These are phyloP conservation scores for Boletus subcaerulescens DNA, from an alignment of 768 basidiomycete species.

Conservation along the genomic window DNA sequence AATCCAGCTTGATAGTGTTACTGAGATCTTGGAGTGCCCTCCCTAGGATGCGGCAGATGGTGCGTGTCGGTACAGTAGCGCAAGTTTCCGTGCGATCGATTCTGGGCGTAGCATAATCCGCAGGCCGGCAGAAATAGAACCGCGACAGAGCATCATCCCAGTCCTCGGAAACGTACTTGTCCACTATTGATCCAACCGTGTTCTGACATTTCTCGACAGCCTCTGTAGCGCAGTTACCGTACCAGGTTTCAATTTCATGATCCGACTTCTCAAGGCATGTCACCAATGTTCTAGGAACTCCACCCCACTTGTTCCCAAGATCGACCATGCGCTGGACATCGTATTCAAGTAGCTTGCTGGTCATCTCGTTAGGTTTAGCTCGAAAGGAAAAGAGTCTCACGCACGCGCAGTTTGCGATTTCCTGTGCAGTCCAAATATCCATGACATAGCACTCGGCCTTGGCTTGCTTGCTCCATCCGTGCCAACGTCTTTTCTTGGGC, in stretches of 20 bases:
- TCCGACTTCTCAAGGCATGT: not conserved
- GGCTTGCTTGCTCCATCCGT: not conserved
- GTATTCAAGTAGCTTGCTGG: not conserved
- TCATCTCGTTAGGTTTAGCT: not conserved
- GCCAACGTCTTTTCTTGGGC: not conserved
- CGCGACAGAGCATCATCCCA: not conserved
- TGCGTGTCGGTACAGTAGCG: not conserved
- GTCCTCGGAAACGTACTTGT: too few species aligned
- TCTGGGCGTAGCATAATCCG: accelerated
- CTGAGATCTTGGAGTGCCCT: too few species aligned
- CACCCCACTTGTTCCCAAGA: not conserved
- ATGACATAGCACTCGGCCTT: not conserved
- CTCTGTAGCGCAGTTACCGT: not conserved
- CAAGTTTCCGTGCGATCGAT: accelerated
- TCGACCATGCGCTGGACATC: not conserved
- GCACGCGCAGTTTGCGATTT: not conserved
- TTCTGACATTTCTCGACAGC: not conserved
- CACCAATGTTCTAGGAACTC: not conserved
- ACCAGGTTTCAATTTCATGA: accelerated
- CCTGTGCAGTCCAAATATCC: constrained; percentile 1
- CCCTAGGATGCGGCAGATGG: not conserved
- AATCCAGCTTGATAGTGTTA: too few species aligned
- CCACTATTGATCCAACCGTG: too few species aligned
- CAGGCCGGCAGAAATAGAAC: not conserved
- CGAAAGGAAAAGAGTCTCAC: not conserved